Percentiles rank a stretch among this genome's conserved stretches.
Conservation (phyloP, 352 stramenopile genomes). For the Lagenidium sp. region DNA sequence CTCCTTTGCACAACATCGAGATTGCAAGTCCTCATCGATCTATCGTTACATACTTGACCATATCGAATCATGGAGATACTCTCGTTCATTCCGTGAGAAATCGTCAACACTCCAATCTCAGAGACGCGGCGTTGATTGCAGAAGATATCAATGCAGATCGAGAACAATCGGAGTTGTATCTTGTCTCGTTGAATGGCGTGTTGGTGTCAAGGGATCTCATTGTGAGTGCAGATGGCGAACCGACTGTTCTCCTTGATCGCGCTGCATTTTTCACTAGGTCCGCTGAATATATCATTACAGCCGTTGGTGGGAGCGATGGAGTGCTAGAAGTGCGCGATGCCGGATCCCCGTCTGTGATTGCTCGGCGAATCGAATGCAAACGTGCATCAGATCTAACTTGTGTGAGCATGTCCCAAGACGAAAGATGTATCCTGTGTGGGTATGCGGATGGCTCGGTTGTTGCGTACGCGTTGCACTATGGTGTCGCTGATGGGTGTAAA, state of each 20-base stretch:
- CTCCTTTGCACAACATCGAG: conserved; percentile 61
- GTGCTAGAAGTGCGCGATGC: conserved; percentile 73
- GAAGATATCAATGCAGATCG: conserved; percentile 26
- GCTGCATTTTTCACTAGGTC: conserved; percentile 70
- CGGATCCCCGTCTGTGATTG: conserved; percentile 39
- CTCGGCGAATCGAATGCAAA: conserved; percentile 77
- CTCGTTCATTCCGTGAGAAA: conserved; percentile 61
- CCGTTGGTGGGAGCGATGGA: conserved; percentile 39
- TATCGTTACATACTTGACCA: conserved; percentile 58
- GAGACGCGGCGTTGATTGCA: too few species aligned
- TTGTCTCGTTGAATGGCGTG: conserved; percentile 78
- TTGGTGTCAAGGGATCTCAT: conserved; percentile 61
- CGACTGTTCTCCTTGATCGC: conserved; percentile 56
- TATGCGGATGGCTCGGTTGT: conserved; percentile 75
- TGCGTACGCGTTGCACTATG: conserved; percentile 76
- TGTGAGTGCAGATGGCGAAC: conserved; percentile 20
- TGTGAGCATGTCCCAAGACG: conserved; percentile 69
- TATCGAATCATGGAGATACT: conserved; percentile 61
- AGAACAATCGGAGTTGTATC: conserved; percentile 61
- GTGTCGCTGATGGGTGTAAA: conserved; percentile 67
- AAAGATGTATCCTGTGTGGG: conserved; percentile 73
- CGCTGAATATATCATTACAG: conserved; percentile 72
- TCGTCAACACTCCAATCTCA: too few species aligned
- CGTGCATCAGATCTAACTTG: conserved; percentile 48
- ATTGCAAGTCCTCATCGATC: conserved; percentile 41